Conservation (phyloP, 2,329 filamentous ascomycete species). For the Fusarium sororula region DNA sequence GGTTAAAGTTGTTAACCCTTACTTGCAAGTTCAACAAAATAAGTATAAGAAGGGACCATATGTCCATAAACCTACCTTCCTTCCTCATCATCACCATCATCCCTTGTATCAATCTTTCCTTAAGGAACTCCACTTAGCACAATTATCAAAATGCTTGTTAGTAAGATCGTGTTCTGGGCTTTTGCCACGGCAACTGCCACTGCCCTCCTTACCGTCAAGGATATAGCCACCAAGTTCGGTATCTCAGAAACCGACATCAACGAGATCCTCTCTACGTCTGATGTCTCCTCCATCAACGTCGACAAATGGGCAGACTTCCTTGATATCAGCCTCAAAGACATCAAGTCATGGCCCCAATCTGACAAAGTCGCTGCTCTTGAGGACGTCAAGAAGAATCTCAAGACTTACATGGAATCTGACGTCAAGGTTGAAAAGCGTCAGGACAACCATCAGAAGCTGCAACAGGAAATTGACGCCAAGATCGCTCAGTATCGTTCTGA, state of each 20-base stretch:
- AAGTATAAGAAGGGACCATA: neutral
- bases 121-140: neutral
- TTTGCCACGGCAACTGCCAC: neutral
- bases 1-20: no score
- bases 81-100: neutral
- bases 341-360: neutral
- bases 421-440: neutral
- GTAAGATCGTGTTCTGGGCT: neutral
- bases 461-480: neutral
- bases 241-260: neutral
- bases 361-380: neutral
- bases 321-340: neutral
- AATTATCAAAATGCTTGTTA: neutral
- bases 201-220: neutral
- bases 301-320: constrained; percentile 1
- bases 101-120: neutral
- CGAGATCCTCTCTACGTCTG: neutral
- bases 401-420: neutral
- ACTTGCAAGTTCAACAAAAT: neutral
- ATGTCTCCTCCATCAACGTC: neutral
- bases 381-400: neutral
- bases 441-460: neutral
- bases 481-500: neutral
- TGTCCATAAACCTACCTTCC: rapidly evolving
- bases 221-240: neutral